Base-by-base conservation (phyloP, 331 rosid genomes). In the Prunus yedoensis region DNA sequence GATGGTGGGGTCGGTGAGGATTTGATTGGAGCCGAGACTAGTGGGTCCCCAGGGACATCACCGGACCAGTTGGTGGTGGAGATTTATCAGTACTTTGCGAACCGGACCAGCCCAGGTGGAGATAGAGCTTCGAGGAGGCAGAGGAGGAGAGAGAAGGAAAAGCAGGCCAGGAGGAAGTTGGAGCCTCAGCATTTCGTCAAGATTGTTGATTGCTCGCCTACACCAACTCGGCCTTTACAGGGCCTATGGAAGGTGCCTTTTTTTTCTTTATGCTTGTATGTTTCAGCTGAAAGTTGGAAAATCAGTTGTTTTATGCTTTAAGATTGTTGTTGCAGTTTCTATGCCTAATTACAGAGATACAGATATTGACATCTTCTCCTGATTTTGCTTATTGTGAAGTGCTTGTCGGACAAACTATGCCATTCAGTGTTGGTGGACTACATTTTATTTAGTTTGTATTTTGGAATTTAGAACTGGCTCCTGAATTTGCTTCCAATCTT, bases 141-240 rank as follows among this genome's bases (percentile, higher is more conserved):
- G 81, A 88, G 97, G 79, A 89, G 88, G 84, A 84, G 66, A 80
- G 91, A 88, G 79, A 92, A 83, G 89, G 93, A 89, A 73, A 89
- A 91, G 72, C 78, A 85, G 20, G 87, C 88, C 27, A 87, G 82
- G 80, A 87, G 90, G 90, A 95, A 81, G 62, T 87, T 87, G 97
- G 97, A 90, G 85, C 76, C 97, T 23, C 94, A 95, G 79, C 97
- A 95, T 89, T 95, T 90, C 66, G 99, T 95, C 12, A 95, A 95
- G 93, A 87, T 95, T 74, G 90, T 85, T 8, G 83, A 95, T 87
- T 89, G 89, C 83, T 84, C 92, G 3, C 97, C 97, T 0, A 79
- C 97, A 0, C 86, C 77, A 17, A 64, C 78, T 7, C 80, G 97
- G 80, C 99, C 99, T 63, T 85, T 95, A 77, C 97, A 95, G 89